Conservation (phyloP, 352 stramenopile species). For the Globisporangium middletonii region DNA sequence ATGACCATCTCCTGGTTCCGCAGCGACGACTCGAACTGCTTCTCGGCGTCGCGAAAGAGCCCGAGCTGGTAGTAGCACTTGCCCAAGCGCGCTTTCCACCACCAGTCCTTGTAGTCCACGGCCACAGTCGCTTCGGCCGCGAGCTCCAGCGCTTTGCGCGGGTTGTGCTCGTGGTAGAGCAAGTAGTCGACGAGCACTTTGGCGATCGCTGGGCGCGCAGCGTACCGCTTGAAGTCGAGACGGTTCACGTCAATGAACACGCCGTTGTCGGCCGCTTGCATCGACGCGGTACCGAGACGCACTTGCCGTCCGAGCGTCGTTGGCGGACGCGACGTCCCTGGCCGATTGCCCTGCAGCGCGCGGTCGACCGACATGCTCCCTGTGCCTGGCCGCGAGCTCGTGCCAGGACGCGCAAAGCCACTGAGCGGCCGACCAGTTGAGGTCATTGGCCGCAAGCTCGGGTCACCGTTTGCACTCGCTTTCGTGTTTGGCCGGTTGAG, state of each 20-base stretch:
- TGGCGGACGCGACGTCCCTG: constrained; percentile 77
- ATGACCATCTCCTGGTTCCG: constrained; percentile 87
- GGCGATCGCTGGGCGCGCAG: constrained; percentile 73
- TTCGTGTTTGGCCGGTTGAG: constrained; percentile 80
- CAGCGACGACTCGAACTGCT: constrained; percentile 89
- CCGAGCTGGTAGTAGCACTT: constrained; percentile 95
- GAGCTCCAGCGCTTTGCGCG: constrained; percentile 88
- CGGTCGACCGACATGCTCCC: constrained; percentile 73
- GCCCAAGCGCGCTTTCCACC: constrained; percentile 92
- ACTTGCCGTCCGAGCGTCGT: constrained; percentile 89
- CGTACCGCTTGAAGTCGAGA: constrained; percentile 89
- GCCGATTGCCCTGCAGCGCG: constrained; percentile 64
- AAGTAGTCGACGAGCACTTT: constrained; percentile 90
- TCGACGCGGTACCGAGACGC: constrained; percentile 88
- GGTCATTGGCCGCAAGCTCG: constrained; percentile 83
- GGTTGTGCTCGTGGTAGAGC: constrained; percentile 91
- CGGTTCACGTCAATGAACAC: constrained; percentile 90
- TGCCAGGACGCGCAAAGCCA: constrained; percentile 83
- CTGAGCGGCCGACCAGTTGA: constrained; percentile 77
- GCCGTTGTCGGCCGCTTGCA: constrained; percentile 56
- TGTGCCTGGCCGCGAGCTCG: constrained; percentile 57
- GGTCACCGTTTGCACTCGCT: constrained; percentile 33
- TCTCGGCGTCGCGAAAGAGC: constrained; percentile 90
- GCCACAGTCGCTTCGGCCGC: constrained; percentile 86
- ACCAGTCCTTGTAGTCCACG: constrained; percentile 91